Evolutionary conservation across 352 stramenopile genomes (phyloP).

Genomic region (Phytophthora quininea): DNA sequence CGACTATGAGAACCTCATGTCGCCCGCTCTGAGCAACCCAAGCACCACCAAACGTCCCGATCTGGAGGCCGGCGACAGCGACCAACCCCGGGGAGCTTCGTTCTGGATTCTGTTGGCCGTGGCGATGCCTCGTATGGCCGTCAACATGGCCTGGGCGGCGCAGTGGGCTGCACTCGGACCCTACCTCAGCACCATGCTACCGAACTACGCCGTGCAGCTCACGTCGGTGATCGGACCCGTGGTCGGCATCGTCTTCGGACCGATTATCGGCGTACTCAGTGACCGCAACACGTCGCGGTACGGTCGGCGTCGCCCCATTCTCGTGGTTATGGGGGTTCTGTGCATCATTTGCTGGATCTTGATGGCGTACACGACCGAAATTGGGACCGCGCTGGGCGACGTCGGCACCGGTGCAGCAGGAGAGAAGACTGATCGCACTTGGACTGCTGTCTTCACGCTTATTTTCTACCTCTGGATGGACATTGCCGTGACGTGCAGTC

Average conservation of each 20-base stretch:
- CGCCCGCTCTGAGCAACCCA: neutral
- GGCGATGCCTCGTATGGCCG: slow-evolving; percentile 37
- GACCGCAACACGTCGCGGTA: slow-evolving; percentile 33
- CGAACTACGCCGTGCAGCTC: slow-evolving; percentile 36
- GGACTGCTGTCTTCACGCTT: slow-evolving; percentile 20
- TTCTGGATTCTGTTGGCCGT: slow-evolving; percentile 32
- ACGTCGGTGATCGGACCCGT: slow-evolving; percentile 43
- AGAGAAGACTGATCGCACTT: slow-evolving; percentile 12
- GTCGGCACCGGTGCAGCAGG: slow-evolving; percentile 9
- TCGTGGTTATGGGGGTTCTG: slow-evolving; percentile 4
- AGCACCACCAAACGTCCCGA: neutral
- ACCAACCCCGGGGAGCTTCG: slow-evolving; percentile 12
- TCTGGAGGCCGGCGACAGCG: neutral
- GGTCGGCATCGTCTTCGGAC: slow-evolving; percentile 38
- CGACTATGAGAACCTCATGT: neutral
- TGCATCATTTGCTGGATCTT: slow-evolving; percentile 28
- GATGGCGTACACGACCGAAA: slow-evolving; percentile 21
- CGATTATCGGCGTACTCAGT: slow-evolving; percentile 39
- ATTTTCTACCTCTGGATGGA: slow-evolving; percentile 42
- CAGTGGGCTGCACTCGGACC: slow-evolving; percentile 46
- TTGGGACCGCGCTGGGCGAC: slow-evolving; percentile 28
- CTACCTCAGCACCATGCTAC: slow-evolving; percentile 39
- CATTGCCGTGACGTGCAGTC: slow-evolving; percentile 30
- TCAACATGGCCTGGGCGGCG: slow-evolving; percentile 47
- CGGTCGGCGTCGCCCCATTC: slow-evolving; percentile 9